Conservation (phyloP, 129 eudicot genomes). For the Daucus carota region DNA sequence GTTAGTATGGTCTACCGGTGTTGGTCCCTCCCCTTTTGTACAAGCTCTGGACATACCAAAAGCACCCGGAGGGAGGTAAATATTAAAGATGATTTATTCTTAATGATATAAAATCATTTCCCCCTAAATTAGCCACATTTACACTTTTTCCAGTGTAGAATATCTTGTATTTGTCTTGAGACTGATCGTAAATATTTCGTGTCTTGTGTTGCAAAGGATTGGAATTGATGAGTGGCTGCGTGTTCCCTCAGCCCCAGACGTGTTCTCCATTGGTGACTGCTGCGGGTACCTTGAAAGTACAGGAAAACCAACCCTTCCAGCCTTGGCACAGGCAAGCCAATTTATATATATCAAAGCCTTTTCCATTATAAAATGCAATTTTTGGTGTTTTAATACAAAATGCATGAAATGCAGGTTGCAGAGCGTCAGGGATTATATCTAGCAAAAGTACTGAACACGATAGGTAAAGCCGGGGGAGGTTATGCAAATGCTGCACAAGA, state of each 20-base stretch:
- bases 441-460: conserved; percentile 50
- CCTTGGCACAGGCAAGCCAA: conserved; percentile 78
- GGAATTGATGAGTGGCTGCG: conserved; percentile 92
- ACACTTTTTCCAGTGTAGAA: neutral
- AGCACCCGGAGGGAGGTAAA: conserved; percentile 88
- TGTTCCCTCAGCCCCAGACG: conserved; percentile 75
- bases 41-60: conserved; percentile 54
- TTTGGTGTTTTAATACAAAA: neutral
- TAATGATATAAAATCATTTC: neutral
- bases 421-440: conserved; percentile 89
- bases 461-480: conserved; percentile 83
- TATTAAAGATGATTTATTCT: neutral
- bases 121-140: neutral
- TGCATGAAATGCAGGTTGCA: conserved; percentile 52
- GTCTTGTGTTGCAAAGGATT: conserved; percentile 42
- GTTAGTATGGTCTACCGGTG: conserved; percentile 97
- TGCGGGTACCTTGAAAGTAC: conserved; percentile 88
- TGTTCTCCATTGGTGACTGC: conserved; percentile 86
- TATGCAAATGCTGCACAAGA: conserved; percentile 48
- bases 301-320: conserved; percentile 87
- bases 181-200: neutral
- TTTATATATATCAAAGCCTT: neutral
- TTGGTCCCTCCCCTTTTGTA: conserved; percentile 85
- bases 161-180: neutral
- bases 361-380: neutral